Percentiles rank a stretch among this genome's conserved stretches.
Conservation (phyloP, 2,329 filamentous ascomycete species). For the Magnaporthales sp. region DNA sequence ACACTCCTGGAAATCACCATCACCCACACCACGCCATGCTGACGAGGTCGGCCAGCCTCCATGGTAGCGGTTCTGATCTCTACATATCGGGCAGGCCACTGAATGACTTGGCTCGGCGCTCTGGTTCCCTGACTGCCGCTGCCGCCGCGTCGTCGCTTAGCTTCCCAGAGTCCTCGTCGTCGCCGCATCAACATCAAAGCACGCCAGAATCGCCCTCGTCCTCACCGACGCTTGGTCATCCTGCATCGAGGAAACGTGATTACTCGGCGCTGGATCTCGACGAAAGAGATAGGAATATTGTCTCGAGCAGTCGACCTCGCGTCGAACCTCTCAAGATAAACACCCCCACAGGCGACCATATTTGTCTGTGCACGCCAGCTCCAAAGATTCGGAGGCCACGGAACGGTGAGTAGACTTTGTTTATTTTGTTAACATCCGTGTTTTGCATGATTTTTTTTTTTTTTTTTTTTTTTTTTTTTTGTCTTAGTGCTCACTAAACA, state of each 20-base stretch:
- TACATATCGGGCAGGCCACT: background rate
- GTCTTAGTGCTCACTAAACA: constrained; percentile 1
- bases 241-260: background rate
- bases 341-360: constrained; percentile 26
- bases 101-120: background rate
- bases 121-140: background rate
- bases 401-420: constrained; percentile 39
- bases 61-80: background rate
- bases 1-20: background rate
- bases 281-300: background rate
- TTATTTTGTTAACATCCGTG: background rate
- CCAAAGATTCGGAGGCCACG: constrained; percentile 50
- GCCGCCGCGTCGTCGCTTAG: too few relatives aligned
- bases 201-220: background rate
- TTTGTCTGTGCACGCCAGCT: constrained; percentile 47
- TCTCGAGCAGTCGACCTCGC: background rate
- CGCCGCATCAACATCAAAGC: background rate
- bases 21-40: background rate
- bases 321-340: background rate
- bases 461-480: background rate
- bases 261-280: background rate
- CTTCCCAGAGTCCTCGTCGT: background rate
- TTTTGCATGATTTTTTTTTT: background rate
- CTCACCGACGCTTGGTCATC: background rate
- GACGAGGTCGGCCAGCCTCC: background rate